Evolutionary conservation across 169 alveolate species (phyloP), one percentile per base, ranked within the genome.

Genomic region (Eimeria falciformis): DNA sequence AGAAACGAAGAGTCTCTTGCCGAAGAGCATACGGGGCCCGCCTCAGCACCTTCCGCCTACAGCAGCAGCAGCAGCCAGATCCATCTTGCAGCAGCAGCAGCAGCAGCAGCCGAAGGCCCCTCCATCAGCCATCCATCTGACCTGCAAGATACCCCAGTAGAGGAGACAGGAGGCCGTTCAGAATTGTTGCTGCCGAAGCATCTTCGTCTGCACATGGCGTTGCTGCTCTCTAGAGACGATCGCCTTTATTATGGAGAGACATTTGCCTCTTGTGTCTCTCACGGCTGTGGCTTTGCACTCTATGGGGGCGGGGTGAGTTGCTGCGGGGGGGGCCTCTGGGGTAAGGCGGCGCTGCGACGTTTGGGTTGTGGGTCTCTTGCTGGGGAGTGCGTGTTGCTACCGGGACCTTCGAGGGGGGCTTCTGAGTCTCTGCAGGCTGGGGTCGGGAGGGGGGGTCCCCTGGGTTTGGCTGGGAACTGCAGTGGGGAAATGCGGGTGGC

Each of bases 231-330:
- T 27, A 43, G 66, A 25, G 92, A 68, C 43, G 47, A 37, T 12
- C 83, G 84, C 33, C 84, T 85, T 9, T 85, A 85, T 46, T 46
- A 75, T 9, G 92, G 92, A 0, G 84, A 68, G 33, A 53, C 75
- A 18, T 85, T 85, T 18, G 92, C 92, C 21, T 85, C 92, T 11
- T 66, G 65, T 45, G 71, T 85, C 2, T 40, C 84, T 0, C 92
- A 85, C 75, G 92, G 92, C 75, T 85, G 77, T 18, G 92, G 92
- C 58, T 85, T 56, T 40, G 69, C 92, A 0, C 56, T 85, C 21
- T 85, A 66, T 37, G 92, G 92, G 5, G 84, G 83, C 33, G 85
- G 62, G 4, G 84, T 40, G 37, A 29, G 73, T 25, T 29, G 58
- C 1, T 40, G 85, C 85, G 17, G 66, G 33, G 11, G 75, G 56